Evolutionary conservation across 2,329 filamentous ascomycete species (phyloP).

Genomic region (Trichoderma koningiopsis): DNA sequence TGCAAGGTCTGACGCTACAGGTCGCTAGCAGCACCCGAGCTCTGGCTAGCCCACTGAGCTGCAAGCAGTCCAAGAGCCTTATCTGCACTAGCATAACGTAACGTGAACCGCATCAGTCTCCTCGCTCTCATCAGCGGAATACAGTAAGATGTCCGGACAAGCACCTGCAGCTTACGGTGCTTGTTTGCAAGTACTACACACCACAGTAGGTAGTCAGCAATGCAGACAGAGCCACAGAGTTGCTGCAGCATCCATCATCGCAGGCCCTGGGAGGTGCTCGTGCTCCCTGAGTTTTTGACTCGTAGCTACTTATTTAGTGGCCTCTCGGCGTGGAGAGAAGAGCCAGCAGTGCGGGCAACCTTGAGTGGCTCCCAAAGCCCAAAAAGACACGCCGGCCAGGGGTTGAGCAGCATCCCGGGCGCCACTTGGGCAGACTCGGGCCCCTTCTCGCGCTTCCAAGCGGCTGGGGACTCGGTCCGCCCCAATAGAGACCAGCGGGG

Average conservation of each 20-base stretch:
- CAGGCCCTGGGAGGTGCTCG: not conserved
- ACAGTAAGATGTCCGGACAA: not conserved
- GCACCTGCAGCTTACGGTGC: not conserved
- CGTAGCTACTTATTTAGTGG: constrained; percentile 1
- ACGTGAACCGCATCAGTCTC: not conserved
- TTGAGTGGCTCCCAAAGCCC: constrained; percentile 13
- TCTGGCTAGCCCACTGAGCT: not conserved
- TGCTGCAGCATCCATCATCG: not conserved
- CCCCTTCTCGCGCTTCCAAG: constrained; percentile 6
- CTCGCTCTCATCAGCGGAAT: not conserved
- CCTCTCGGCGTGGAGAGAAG: constrained; percentile 18
- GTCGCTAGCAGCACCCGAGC: not conserved
- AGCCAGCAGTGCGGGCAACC: constrained; percentile 18
- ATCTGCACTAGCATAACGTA: not conserved
- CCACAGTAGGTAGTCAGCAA: not conserved
- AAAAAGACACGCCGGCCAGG: constrained; percentile 6
- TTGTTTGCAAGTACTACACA: not conserved
- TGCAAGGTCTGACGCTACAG: not conserved
- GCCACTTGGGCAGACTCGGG: constrained; percentile 1
- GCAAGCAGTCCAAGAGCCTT: not conserved
- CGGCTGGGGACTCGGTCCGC: constrained; percentile 13
- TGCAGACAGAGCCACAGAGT: not conserved
- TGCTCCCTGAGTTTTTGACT: not conserved
- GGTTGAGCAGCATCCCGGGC: constrained; percentile 14
- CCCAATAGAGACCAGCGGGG: not conserved